Conservation (phyloP, 2,329 filamentous ascomycete genomes). For the Phyllosticta paracitricarpa region DNA sequence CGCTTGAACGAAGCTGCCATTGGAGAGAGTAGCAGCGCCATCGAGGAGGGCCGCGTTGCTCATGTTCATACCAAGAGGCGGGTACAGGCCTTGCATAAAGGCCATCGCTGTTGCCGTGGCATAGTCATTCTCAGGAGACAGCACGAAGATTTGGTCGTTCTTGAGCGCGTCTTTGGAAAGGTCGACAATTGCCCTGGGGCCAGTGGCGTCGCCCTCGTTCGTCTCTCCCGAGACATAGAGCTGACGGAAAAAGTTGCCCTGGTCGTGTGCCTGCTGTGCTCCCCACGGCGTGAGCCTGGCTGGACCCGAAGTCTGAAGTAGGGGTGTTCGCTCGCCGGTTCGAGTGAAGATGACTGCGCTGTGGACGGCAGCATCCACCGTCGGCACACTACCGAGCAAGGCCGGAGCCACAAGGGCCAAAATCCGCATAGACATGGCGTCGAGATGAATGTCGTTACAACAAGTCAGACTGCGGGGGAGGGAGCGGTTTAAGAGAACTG, state of each 20-base stretch:
- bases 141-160: slow-evolving; percentile 37
- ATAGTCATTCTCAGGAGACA: slow-evolving; percentile 39
- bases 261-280: slow-evolving; percentile 42
- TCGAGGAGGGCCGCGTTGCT: slow-evolving; percentile 16
- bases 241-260: slow-evolving; percentile 42
- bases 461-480: not conserved
- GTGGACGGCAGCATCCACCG: slow-evolving; percentile 20
- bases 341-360: slow-evolving; percentile 45
- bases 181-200: slow-evolving; percentile 31
- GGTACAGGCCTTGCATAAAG: slow-evolving; percentile 53
- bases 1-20: slow-evolving; percentile 36
- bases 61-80: slow-evolving; percentile 32
- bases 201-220: slow-evolving; percentile 13
- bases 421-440: not conserved
- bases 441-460: not conserved
- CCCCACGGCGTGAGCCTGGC: slow-evolving; percentile 42
- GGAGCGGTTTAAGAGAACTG: not conserved
- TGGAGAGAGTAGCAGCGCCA: slow-evolving; percentile 34
- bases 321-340: slow-evolving; percentile 46
- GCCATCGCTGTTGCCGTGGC: slow-evolving; percentile 46
- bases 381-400: slow-evolving; percentile 16
- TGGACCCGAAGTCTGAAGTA: slow-evolving; percentile 15
- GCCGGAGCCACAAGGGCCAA: slow-evolving; percentile 18
- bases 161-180: slow-evolving; percentile 37
- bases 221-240: slow-evolving; percentile 38